phyloP scores from a whole-genome alignment of 148 eudicot species.

The Suaeda aralocaspica region DNA sequence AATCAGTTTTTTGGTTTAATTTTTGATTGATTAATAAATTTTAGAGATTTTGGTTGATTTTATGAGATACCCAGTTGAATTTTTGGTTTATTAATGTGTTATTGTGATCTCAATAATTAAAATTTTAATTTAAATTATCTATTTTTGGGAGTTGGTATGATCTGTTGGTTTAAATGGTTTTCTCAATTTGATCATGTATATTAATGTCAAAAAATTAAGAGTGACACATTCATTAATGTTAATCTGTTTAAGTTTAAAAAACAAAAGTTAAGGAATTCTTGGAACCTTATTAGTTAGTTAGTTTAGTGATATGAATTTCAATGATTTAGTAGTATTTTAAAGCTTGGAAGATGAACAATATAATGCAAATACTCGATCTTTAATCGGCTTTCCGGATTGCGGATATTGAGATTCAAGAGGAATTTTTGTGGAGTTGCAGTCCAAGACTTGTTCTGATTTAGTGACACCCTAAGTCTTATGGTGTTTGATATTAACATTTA shows the following conservation, averaged over 20 bases:
- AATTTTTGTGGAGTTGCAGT: not conserved
- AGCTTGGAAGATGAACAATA: not conserved
- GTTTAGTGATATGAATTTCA: not conserved
- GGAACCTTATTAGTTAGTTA: not conserved
- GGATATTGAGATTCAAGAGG: too few relatives aligned
- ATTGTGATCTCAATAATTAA: not conserved
- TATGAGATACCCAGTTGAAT: not conserved
- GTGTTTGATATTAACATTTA: not conserved
- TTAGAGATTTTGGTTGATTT: not conserved
- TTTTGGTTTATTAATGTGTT: not conserved
- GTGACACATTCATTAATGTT: too few relatives aligned
- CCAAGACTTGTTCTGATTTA: not conserved
- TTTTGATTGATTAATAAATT: not conserved
- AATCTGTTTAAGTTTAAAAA: too few relatives aligned
- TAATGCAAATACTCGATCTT: not conserved
- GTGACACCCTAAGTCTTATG: not conserved
- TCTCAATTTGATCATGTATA: too few relatives aligned
- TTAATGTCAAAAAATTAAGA: too few relatives aligned
- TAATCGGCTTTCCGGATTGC: not conserved
- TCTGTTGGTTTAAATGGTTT: too few relatives aligned
- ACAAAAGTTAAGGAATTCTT: too few relatives aligned
- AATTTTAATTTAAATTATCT: too few relatives aligned
- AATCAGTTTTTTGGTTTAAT: not conserved
- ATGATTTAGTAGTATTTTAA: not conserved
- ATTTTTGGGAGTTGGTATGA: too few relatives aligned